A percentile compares a stretch with the other conserved stretches of the same genome.
These are phyloP conservation scores for Claviceps digitariae DNA, from an alignment of 2,329 filamentous ascomycete genomes.

Conservation along the genomic window DNA sequence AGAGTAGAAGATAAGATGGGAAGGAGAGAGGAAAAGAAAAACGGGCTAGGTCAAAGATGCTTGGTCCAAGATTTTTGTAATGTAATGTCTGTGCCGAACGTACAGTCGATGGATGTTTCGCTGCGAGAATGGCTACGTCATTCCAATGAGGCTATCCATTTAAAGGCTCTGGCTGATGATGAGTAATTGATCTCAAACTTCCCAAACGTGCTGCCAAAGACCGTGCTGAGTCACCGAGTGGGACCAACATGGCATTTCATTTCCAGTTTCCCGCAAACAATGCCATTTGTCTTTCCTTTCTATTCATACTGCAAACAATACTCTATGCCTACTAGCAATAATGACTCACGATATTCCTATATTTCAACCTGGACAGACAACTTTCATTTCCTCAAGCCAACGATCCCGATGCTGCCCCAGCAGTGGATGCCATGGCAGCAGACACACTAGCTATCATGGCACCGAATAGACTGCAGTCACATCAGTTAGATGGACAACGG, in stretches of 20 bases:
- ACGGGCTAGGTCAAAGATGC: too few relatives aligned
- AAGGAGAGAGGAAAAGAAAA: too few relatives aligned
- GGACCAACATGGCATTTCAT: too few relatives aligned
- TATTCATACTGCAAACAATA: background rate
- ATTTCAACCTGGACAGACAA: background rate
- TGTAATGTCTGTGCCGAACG: too few relatives aligned
- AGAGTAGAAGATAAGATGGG: too few relatives aligned
- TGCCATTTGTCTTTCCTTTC: background rate
- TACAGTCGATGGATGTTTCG: background rate
- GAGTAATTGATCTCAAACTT: too few relatives aligned
- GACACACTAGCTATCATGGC: conserved; percentile 8
- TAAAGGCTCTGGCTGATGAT: too few relatives aligned
- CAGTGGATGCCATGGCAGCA: background rate
- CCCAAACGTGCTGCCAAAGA: too few relatives aligned
- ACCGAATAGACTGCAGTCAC: conserved; percentile 9
- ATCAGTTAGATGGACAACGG: too few relatives aligned
- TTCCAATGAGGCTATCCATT: too few relatives aligned
- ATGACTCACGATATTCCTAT: background rate
- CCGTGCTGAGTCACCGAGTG: too few relatives aligned
- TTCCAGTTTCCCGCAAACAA: background rate
- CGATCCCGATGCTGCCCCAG: background rate
- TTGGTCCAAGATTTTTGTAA: too few relatives aligned
- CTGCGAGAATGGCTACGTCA: background rate
- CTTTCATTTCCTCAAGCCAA: background rate
- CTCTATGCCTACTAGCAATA: background rate